phyloP scores from a whole-genome alignment of 2,329 filamentous ascomycete genomes.

The Pseudogymnoascus sp. region DNA sequence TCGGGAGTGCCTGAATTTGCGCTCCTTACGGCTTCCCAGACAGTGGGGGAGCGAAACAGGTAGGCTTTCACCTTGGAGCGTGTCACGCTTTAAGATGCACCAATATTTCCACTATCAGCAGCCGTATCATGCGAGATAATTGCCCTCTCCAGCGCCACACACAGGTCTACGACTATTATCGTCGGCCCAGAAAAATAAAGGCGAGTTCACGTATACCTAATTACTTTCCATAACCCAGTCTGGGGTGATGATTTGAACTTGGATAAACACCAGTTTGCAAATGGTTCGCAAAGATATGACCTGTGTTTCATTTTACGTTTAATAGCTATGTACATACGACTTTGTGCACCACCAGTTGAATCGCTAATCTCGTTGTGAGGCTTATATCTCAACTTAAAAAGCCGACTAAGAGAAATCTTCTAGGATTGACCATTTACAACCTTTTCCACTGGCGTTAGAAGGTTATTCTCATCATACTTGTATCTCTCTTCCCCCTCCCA shows the following conservation, averaged over 20 bases:
- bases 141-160: too few species aligned
- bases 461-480: slow-evolving; percentile 17
- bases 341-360: neutral
- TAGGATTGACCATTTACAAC: neutral
- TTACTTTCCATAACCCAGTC: neutral
- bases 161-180: too few species aligned
- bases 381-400: neutral
- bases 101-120: too few species aligned
- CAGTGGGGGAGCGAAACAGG: too few species aligned
- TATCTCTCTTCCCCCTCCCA: slow-evolving; percentile 26
- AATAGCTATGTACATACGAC: neutral
- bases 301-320: neutral
- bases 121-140: too few species aligned
- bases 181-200: too few species aligned
- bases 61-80: too few species aligned
- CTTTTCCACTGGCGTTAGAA: slow-evolving; percentile 7
- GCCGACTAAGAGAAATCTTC: neutral
- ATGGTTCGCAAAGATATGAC: neutral
- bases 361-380: neutral
- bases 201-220: neutral
- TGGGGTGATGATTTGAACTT: neutral
- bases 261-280: neutral
- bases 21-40: too few species aligned
- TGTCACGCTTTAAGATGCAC: too few species aligned
- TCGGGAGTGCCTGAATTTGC: too few species aligned